These are phyloP conservation scores for Aspergillus carlsbadensis DNA, from an alignment of 495 filamentous ascomycete species.

Conservation along the genomic window DNA sequence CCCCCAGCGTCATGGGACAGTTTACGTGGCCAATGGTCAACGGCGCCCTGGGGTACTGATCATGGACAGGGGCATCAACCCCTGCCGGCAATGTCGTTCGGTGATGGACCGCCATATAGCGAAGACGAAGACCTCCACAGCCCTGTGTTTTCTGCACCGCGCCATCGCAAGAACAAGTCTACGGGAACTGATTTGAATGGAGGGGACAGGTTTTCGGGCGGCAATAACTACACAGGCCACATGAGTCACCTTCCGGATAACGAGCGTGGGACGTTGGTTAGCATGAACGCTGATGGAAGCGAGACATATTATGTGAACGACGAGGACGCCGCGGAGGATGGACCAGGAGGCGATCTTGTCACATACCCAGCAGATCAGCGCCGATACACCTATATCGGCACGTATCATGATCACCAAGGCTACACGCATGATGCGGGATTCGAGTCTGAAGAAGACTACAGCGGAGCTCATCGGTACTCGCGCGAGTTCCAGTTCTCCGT, in stretches of 20 bases:
- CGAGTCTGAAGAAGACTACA: conserved; percentile 61
- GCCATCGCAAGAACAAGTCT: conserved; percentile 84
- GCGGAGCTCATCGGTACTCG: conserved; percentile 63
- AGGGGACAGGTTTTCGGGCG: conserved; percentile 42
- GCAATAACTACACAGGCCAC: conserved; percentile 28
- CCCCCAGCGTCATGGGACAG: conserved; percentile 63
- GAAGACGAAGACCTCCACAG: conserved; percentile 96
- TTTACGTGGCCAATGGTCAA: conserved; percentile 50
- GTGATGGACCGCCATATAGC: conserved; percentile 92
- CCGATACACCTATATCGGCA: conserved; percentile 50
- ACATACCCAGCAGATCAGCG: conserved; percentile 71
- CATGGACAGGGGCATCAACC: conserved; percentile 53
- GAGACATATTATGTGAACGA: conserved; percentile 76
- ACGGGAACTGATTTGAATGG: conserved; percentile 44
- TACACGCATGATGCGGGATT: conserved; percentile 51
- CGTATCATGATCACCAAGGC: conserved; percentile 54
- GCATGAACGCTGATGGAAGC: conserved; percentile 69
- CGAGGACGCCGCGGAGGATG: conserved; percentile 57
- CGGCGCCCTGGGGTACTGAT: conserved; percentile 48
- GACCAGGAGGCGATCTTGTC: conserved; percentile 76
- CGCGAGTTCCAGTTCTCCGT: conserved; percentile 94
- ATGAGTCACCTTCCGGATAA: conserved; percentile 38
- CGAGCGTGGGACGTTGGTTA: conserved; percentile 64
- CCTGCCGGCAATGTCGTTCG: conserved; percentile 81
- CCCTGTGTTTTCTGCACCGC: conserved; percentile 72